Evolutionary conservation across 768 basidiomycete species (phyloP), one percentile per base, ranked within the genome.

Genomic region (Hericium rajendrae): DNA sequence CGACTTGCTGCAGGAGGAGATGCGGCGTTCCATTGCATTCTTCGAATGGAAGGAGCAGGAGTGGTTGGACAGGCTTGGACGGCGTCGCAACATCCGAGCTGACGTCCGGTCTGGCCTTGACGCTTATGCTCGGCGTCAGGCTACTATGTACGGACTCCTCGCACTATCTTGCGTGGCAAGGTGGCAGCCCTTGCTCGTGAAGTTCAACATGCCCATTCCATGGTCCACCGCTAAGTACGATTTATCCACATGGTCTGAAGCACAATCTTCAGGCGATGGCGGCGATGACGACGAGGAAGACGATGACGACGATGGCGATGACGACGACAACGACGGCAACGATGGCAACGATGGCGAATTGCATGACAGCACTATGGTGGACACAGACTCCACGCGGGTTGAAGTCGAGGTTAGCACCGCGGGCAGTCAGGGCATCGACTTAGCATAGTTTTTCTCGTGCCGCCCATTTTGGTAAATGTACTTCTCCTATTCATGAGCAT

Each of bases 1-100:
- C 9, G 10, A 43, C 18, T 54, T 60, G 2, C 18, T 61, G 8
- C 15, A 32, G 10, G 62, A 70, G 54, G 71, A 72, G 56, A 72
- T 71, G 71, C 49, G 66, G 1, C 59, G 68, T 0, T 39, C 57
- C 0, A 2, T 65, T 2, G 52, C 20, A 6, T 71, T 60, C 51
- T 64, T 67, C 4, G 38, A 51, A 22, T 66, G 65, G 67, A 60
- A 57, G 22, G 11, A 54, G 8, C 5, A 2, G 11, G 41, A 51
- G 53, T 61, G 60, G 60, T 39, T 28, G 6, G 26, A 18, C 11
- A 20, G 37, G 37, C 32, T 48, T 16, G 39, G 40, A 18, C 4
- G n/a, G 16, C 39, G 54, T 13, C 16, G 1, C 12, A 28, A 46
- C 6, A 2, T n/a, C 12, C 38, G 20, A 11, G 2, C 48, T 28